Base-by-base conservation (phyloP, 495 filamentous ascomycete genomes). In the Penicillium flavigenum region DNA sequence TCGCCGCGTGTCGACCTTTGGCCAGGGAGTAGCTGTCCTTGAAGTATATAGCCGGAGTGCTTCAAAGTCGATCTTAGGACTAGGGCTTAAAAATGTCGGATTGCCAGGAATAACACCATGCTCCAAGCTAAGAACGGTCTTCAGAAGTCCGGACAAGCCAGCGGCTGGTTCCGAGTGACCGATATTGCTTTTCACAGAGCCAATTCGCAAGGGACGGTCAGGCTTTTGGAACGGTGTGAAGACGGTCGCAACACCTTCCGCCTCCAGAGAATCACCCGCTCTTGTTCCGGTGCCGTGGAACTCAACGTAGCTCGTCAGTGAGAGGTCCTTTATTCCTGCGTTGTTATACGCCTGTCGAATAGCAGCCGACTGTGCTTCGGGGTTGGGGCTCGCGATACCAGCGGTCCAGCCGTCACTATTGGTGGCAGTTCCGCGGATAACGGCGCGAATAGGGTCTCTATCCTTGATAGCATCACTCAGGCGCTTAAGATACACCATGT, bases 91-190 rank as follows among this genome's bases (percentile, higher is more conserved):
- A 20, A 46, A 46, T 8, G 22, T n/a, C 3, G 61, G 44, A 48
- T 84, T 86, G 0, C 83, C 80, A 0, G 77, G 76, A 14, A 85
- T 74, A 0, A 62, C 55, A 8, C 56, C 53, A 31, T 81, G 65
- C 48, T 79, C 75, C 43, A 87, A 69, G 29, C 77, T 71, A 24
- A 81, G 59, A 4, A 78, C 70, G 1, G 78, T 75, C 66, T 86
- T 87, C 4, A 88, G 63, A 0, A 86, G 22, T 2, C 77, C 78
- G 1, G 82, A 81, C 45, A 86, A 39, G 3, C 80, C 83, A 0
- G 78, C 76, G 1, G 78, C 73, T 19, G 72, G 81, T 56, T 81
- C 81, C 6, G 58, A 51, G 59, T 84, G 82, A 0, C 83, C 81
- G 52, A 82, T 56, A 27, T 79, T 76, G 2, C 77, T 72, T 53